Evolutionary conservation across 768 basidiomycete genomes (phyloP).

Genomic region (Collybiopsis luxurians): DNA sequence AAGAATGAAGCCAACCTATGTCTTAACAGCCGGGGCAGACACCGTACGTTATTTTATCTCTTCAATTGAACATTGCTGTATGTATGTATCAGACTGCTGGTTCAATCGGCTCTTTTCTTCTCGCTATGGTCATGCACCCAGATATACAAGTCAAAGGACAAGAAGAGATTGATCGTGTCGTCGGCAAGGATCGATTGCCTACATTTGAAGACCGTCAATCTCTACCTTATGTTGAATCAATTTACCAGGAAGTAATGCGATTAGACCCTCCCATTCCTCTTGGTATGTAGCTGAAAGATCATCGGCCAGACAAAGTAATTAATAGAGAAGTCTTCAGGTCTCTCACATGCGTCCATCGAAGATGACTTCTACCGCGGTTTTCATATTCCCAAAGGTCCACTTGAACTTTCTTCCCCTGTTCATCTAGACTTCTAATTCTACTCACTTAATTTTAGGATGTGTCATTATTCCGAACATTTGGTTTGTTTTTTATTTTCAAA

Average conservation of each 20-base stretch:
- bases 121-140: slow-evolving; percentile 24
- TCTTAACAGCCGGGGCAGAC: neutral
- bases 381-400: slow-evolving; percentile 4
- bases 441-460: neutral
- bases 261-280: slow-evolving; percentile 10
- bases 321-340: neutral
- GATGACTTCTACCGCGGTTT: slow-evolving; percentile 4
- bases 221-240: slow-evolving; percentile 5
- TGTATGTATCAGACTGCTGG: slow-evolving; percentile 18
- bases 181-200: slow-evolving; percentile 26
- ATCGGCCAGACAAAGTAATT: neutral
- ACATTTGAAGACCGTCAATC: slow-evolving; percentile 23
- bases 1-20: neutral
- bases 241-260: slow-evolving; percentile 16
- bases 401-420: neutral
- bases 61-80: neutral
- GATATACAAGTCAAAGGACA: slow-evolving; percentile 24
- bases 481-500: neutral
- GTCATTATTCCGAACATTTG: slow-evolving; percentile 1
- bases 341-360: neutral
- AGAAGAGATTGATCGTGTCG: slow-evolving; percentile 23
- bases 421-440: neutral
- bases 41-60: neutral
- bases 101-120: slow-evolving; percentile 20
- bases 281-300: neutral